phyloP scores from a whole-genome alignment of 2,329 filamentous ascomycete species.

The Neonectria punicea region DNA sequence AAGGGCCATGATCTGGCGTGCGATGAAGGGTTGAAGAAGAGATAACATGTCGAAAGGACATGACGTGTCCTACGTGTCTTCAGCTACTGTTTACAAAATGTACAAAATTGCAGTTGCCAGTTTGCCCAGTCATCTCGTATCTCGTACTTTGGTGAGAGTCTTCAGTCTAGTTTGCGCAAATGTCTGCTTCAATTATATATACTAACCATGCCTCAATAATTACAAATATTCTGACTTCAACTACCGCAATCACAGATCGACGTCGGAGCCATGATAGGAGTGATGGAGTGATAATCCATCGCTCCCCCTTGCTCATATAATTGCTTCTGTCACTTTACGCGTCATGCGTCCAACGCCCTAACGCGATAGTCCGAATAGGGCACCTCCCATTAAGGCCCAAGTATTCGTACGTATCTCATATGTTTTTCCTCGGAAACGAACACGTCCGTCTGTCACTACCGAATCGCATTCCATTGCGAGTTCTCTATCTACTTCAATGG shows the following conservation, averaged over 20 bases:
- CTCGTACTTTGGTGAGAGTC: too few relatives aligned
- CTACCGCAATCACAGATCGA: background rate
- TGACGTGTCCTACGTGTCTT: background rate
- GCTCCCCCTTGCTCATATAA: background rate
- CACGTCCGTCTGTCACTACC: background rate
- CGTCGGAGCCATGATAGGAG: background rate
- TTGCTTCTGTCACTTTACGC: background rate
- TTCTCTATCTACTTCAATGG: conserved; percentile 3
- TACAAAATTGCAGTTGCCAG: background rate
- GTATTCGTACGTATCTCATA: background rate
- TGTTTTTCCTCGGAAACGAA: background rate
- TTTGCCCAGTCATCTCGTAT: too few relatives aligned
- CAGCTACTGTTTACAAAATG: background rate
- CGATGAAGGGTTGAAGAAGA: background rate
- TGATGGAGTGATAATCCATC: background rate
- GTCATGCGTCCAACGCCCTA: background rate
- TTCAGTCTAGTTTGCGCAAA: too few relatives aligned
- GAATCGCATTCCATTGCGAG: background rate
- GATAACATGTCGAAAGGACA: background rate
- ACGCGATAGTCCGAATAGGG: background rate
- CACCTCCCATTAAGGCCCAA: background rate
- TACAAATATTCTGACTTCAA: background rate
- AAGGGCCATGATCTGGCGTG: background rate
- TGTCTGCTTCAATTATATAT: background rate
- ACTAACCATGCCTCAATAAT: background rate